Conservation (phyloP, 192 early-diverging fungal genomes). For the Backusella australiensis region DNA sequence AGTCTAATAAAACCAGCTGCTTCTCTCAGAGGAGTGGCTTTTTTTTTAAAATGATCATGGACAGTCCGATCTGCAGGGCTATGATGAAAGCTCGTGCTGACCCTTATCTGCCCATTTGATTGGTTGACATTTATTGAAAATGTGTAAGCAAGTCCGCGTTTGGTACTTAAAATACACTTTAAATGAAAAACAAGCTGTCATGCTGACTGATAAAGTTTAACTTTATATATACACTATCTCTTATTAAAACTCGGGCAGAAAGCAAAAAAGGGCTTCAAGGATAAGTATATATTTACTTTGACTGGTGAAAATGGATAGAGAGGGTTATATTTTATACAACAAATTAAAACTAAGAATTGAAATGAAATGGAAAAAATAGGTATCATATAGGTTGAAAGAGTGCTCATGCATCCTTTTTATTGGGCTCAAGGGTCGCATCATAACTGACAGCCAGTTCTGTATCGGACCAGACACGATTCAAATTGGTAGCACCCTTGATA, state of each 20-base stretch:
- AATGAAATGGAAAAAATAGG: not conserved
- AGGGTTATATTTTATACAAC: not conserved
- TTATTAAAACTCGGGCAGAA: not conserved
- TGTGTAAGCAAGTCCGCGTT: conserved; percentile 4
- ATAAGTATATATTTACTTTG: not conserved
- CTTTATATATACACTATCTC: not conserved
- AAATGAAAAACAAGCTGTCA: not conserved
- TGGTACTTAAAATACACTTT: not conserved
- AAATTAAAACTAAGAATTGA: not conserved
- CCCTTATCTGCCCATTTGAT: not conserved
- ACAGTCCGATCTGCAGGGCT: not conserved
- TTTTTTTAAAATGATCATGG: not conserved
- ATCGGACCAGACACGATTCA: not conserved
- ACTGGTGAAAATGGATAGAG: not conserved
- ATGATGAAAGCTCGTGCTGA: not conserved
- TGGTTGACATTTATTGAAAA: not conserved
- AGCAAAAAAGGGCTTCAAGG: not conserved
- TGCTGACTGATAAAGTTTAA: conserved; percentile 6
- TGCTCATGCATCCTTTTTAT: not conserved
- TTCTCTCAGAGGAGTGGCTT: not conserved
- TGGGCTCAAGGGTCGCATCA: not conserved
- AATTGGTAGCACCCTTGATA: conserved; percentile 45
- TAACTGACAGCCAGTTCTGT: not conserved
- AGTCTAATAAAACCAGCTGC: not conserved
- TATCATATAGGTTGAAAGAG: not conserved